phyloP scores from a whole-genome alignment of 73 alveolate species.

The Paramecium tetraurelia region DNA sequence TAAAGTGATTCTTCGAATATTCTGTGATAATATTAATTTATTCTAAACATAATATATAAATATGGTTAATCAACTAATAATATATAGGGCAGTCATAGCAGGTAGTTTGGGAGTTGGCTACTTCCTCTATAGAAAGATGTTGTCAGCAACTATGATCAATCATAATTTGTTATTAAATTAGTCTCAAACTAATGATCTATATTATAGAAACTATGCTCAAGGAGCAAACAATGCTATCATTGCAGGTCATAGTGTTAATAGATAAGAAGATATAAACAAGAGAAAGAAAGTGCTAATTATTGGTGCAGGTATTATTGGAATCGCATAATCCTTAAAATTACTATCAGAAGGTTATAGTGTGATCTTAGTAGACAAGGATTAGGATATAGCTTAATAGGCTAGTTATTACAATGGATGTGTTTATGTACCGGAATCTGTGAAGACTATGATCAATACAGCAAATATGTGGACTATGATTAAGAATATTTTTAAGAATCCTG shows the following conservation, averaged over 20 bases:
- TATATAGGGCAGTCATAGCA: constrained; percentile 19
- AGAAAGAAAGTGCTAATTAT: not conserved
- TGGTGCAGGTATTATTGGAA: constrained; percentile 1
- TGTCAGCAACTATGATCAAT: not conserved
- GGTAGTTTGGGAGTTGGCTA: constrained; percentile 55
- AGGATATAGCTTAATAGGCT: not conserved
- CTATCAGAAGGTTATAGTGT: not conserved
- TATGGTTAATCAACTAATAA: not conserved
- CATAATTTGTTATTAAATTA: not conserved
- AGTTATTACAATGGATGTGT: constrained; percentile 48
- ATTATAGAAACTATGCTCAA: not conserved
- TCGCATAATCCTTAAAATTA: not conserved
- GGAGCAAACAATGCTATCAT: not conserved
- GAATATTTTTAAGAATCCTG: not conserved
- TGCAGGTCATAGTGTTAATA: constrained; percentile 1
- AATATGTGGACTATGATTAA: not conserved
- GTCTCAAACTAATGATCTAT: not conserved
- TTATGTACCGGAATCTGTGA: not conserved
- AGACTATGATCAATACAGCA: not conserved
- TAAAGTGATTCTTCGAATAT: not conserved
- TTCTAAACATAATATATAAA: not conserved
- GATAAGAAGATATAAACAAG: not conserved
- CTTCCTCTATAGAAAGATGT: constrained; percentile 14
- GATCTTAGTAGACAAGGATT: not conserved
- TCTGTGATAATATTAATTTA: not conserved